Evolutionary conservation across 202 grass and related monocot species (phyloP).

Genomic region (Panicum hallii): DNA sequence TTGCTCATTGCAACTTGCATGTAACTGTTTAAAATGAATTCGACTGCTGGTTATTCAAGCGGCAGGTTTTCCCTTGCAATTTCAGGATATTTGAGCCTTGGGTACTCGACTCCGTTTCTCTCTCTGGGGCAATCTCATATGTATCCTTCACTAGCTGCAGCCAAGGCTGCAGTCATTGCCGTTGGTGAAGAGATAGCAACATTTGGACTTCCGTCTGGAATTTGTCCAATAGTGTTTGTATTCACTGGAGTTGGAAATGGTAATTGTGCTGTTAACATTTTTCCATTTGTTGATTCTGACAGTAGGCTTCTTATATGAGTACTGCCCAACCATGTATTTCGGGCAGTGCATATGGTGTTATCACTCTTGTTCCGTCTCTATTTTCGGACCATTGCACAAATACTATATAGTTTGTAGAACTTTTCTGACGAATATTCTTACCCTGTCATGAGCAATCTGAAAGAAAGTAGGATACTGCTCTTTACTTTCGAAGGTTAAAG

Average conservation of each 20-base stretch:
- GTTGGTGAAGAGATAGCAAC: constrained; percentile 97
- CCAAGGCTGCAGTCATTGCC: constrained; percentile 84
- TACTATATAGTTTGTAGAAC: constrained; percentile 1
- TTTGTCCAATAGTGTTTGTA: constrained; percentile 83
- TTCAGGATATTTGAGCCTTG: constrained; percentile 92
- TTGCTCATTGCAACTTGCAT: not conserved
- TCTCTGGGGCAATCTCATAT: constrained; percentile 95
- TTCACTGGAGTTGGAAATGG: constrained; percentile 99
- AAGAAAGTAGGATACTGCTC: not conserved
- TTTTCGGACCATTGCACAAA: not conserved
- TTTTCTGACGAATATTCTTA: constrained; percentile 13
- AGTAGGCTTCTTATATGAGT: constrained; percentile 2
- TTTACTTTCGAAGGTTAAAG: constrained; percentile 8
- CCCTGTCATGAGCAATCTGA: not conserved
- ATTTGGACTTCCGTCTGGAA: constrained; percentile 81
- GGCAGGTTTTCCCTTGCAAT: constrained; percentile 38
- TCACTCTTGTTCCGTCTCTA: not conserved
- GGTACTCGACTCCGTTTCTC: constrained; percentile 93
- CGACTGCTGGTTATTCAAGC: constrained; percentile 5
- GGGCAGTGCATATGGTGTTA: not conserved
- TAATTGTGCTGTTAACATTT: constrained; percentile 35
- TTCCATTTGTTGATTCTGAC: constrained; percentile 1
- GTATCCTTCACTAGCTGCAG: constrained; percentile 94
- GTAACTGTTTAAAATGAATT: not conserved
- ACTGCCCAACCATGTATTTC: not conserved